Base-by-base conservation (phyloP, 2,329 filamentous ascomycete species). In the Fusarium bulbicola region DNA sequence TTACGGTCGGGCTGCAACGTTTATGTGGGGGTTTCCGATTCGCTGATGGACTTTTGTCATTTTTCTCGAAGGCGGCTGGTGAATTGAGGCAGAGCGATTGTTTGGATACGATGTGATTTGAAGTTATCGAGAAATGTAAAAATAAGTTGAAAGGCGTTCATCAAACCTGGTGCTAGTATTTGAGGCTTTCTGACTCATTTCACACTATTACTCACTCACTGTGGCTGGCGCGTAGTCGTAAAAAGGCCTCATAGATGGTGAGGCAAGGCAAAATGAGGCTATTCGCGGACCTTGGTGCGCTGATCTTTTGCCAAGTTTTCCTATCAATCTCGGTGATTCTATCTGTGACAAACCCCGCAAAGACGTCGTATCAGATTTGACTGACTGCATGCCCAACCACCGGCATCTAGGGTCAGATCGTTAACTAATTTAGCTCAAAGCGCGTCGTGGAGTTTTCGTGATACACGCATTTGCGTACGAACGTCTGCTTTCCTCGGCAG, bases 11-110 rank as follows among this genome's bases (percentile, higher is more conserved):
- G 72, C 72, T 75, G 72, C 72, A 74, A 74, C 72, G 61, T 70
- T 66, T 69, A 74, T 74, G 72, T 74, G 72, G 72, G 72, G 72
- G 52, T 46, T 53, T 74, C 68, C 72, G 72, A 74, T 74, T 74
- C 72, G 72, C 50, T 75, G 36, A 40, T 46, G 30, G 28, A 10
- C 16, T 52, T 21, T 37, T 40, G 45, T 58, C 20, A 28, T 36
- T 46, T 58, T 59, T 52, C 59, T 60, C 58, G 39, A 66, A 71
- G 71, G 50, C 63, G 43, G 28, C 56, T 28, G 20, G 24, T 42
- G 13, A 53, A 46, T 45, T 39, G 65, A 65, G 67, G 67, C 67
- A 66, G 32, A 50, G 28, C 28, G 18, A 46, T 59, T 46, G 63
- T 52, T 67, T 67, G 65, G 65, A 36, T 18, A 26, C 2, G 20